Evolutionary conservation across 306 rosid genomes (phyloP).

Genomic region (Rubus idaeus): DNA sequence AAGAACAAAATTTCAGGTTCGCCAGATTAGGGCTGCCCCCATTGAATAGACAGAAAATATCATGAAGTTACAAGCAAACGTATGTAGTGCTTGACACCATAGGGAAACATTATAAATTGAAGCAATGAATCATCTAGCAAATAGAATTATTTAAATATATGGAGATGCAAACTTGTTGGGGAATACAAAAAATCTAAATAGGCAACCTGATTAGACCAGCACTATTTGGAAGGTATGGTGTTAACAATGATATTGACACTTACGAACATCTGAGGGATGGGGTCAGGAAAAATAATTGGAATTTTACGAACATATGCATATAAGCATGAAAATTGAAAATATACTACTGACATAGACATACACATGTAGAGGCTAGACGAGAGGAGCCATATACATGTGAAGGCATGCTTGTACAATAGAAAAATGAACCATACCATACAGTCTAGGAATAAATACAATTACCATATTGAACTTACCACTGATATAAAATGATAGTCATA

Average conservation of each 20-base stretch:
- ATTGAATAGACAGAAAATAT: background rate
- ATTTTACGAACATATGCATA: background rate
- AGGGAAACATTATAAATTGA: background rate
- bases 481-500: slow-evolving; percentile 46
- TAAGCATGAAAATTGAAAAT: background rate
- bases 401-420: slow-evolving; percentile 5
- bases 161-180: background rate
- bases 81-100: background rate
- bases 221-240: background rate
- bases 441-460: slow-evolving; percentile 9
- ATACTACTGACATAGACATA: background rate
- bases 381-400: background rate
- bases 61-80: background rate
- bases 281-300: background rate
- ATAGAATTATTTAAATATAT: background rate
- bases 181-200: background rate
- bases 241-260: background rate
- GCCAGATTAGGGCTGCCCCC: slow-evolving; percentile 10
- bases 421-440: slow-evolving; percentile 9
- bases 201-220: background rate
- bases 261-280: background rate
- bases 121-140: background rate
- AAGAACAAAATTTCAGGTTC: background rate
- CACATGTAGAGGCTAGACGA: background rate
- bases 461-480: slow-evolving; percentile 39